Evolutionary conservation across 1,139 yeast genomes (phyloP), one percentile per base, ranked within the genome.

Genomic region (Meyerozyma elateridarum): DNA sequence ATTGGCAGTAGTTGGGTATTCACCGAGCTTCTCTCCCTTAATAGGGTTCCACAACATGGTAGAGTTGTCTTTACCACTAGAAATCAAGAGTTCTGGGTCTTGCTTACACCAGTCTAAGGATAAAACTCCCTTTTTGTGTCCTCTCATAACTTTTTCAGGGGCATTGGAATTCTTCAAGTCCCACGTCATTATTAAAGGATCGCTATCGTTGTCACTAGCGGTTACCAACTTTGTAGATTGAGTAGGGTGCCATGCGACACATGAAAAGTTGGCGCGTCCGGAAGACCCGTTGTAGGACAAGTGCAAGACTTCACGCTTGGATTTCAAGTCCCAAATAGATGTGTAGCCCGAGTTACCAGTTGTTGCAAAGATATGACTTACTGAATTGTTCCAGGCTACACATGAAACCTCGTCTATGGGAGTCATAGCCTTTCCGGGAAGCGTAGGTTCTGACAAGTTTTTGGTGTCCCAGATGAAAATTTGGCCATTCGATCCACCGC

Each of bases 91-190:
- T 34, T 71, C 70, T 30, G 85, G 77, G 55, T 93, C 99, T 43
- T 80, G 82, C 34, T 68, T 60, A 58, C 96, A 88, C 99, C 99
- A 93, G 53, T 91, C 96, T 39, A 91, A 61, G 3, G 95, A 85
- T 36, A 91, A 61, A 11, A 91, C 81, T 20, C 98, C 98, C 58
- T 84, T 83, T 33, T 78, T 74, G 55, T 91, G 97, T 34, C 96
- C 96, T 32, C 65, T 61, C 49, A 91, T 60, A 18, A 84, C 66
- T 40, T 64, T 63, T 52, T 85, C 89, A 6, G 99, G 98, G 15
- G 85, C 89, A 52, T 84, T 83, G 15, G 96, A 77, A 55, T 91
- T 91, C 58, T 96, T 77, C 52, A 93, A 72, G 63, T 91, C 97
- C 98, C 98, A 93, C 11, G 91, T 70, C 44, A 87, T 63, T 35